Conservation (phyloP, 441 rosid genomes). For the Francoa sonchifolia region DNA sequence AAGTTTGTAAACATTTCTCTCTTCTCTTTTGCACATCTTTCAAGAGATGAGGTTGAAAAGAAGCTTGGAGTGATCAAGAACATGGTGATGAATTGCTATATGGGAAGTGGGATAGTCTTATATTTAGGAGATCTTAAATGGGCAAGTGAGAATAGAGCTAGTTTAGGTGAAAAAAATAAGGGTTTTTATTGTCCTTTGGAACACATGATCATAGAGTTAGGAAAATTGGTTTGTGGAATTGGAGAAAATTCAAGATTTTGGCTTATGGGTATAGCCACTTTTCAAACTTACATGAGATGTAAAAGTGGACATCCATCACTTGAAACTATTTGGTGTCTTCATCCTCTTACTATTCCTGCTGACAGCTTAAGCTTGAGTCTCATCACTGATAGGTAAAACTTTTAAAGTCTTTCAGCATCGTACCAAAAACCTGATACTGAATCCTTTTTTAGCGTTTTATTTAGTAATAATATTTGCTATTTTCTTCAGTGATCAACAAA, state of each 20-base stretch:
- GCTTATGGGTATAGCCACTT: slow-evolving; percentile 53
- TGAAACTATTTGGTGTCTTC: slow-evolving; percentile 46
- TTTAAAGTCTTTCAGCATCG: too few relatives aligned
- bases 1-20: slow-evolving; percentile 36
- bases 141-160: slow-evolving; percentile 36
- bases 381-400: slow-evolving; percentile 63
- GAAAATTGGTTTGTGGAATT: slow-evolving; percentile 30
- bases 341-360: slow-evolving; percentile 63
- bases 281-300: slow-evolving; percentile 50
- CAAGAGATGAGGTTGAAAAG: slow-evolving; percentile 34
- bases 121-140: slow-evolving; percentile 52
- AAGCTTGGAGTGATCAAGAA: slow-evolving; percentile 37
- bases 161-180: slow-evolving; percentile 18
- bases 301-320: slow-evolving; percentile 51
- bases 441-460: too few relatives aligned
- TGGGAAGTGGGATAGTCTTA: slow-evolving; percentile 29
- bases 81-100: slow-evolving; percentile 22
- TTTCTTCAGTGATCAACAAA: slow-evolving; percentile 25
- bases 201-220: slow-evolving; percentile 44
- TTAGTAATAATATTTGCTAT: slow-evolving; percentile 1
- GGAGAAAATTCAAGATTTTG: slow-evolving; percentile 44
- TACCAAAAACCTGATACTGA: too few relatives aligned
- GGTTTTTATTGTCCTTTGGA: slow-evolving; percentile 35
- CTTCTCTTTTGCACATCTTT: slow-evolving; percentile 33
- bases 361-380: slow-evolving; percentile 65